Base-by-base conservation (phyloP, 768 basidiomycete genomes). In the Pleurotus tuber-regium region DNA sequence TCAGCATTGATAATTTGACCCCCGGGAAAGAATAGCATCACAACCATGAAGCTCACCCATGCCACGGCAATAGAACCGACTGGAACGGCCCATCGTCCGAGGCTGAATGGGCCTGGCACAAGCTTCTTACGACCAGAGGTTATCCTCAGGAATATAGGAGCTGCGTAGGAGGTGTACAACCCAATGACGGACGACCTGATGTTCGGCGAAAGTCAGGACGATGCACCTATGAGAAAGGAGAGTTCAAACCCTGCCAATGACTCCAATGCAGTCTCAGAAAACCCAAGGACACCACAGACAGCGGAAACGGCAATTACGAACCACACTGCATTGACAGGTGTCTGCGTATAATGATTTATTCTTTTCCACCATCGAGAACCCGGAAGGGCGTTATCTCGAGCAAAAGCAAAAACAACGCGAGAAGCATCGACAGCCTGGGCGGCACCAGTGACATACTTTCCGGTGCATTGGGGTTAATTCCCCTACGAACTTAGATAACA, bases 321-420 rank as follows among this genome's bases (percentile, higher is more conserved):
- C 87, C 86, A 89, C 4, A 86, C 87, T 2, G 86, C 86, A 54
- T 87, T 82, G 10, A 87, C 84, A 0, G 86, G 86, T 4, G 87
- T 88, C 59, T 80, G 80, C 1, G 86, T 86, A 55, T 62, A 61
- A 4, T 51, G 61, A 54, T 84, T 84, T 49, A 89, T 76, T 49
- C 64, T 70, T 59, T 86, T 86, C 86, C 84, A 86, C 73, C 74
- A 83, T 21, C 74, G 74, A 29, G 87, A 87, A 4, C 86, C 86
- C 5, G 86, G 87, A 9, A 89, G 74, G 4, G 86, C 86, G 51
- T 86, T 80, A 57, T 89, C 87, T 30, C 86, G 70, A 14, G 86
- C 84, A 61, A 88, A 87, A 5, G 86, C 86, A 55, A 87, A 88
- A 42, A 87, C 76, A 8, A 87, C 86, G 14, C 86, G 82, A 35